Percentiles rank a stretch among this genome's conserved stretches.
phyloP scores from a whole-genome alignment of 176 grass and related monocot genomes.

The Secale cereale region DNA sequence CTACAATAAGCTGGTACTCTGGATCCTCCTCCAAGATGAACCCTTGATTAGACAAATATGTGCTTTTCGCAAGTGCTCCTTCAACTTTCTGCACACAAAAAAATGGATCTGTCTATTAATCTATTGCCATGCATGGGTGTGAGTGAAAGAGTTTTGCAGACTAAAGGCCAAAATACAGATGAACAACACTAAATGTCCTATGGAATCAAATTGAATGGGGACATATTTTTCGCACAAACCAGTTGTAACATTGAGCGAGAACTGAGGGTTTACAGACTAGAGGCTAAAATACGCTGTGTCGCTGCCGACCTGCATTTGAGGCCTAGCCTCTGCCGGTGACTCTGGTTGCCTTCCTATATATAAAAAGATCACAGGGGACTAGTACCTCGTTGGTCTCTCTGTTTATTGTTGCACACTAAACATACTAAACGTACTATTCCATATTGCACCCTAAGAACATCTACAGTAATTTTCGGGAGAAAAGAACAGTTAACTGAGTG shows the following conservation, averaged over 20 bases:
- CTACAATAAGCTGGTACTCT: conserved; percentile 84
- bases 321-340: neutral
- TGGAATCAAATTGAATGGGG: neutral
- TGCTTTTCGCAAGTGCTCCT: conserved; percentile 63
- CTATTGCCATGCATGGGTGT: neutral
- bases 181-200: neutral
- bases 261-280: neutral
- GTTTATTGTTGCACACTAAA: neutral
- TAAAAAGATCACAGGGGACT: neutral
- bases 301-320: neutral
- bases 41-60: conserved; percentile 36
- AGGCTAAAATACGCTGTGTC: neutral
- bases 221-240: neutral
- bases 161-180: neutral
- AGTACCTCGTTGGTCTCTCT: neutral
- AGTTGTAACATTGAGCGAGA: neutral
- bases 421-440: neutral
- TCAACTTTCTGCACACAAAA: conserved; percentile 66
- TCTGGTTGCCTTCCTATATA: neutral
- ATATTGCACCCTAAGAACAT: neutral
- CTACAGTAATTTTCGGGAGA: neutral
- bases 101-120: neutral
- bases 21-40: conserved; percentile 76
- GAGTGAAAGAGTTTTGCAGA: neutral
- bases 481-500: neutral